Evolutionary conservation across 192 early-diverging fungal genomes (phyloP).

Genomic region (Gonapodya sp.): DNA sequence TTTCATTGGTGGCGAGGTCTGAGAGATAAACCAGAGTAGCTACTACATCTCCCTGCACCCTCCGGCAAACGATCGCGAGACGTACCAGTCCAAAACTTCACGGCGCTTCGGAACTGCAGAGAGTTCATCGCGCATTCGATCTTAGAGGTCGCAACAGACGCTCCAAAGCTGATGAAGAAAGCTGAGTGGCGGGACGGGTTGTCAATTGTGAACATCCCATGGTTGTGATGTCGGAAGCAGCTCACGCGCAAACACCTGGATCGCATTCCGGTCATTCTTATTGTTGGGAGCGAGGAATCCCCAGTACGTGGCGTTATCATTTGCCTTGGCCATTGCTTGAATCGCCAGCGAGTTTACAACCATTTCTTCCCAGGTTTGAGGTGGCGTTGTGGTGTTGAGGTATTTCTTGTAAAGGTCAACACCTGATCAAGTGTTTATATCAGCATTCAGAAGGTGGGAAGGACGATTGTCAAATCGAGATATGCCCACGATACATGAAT

Average conservation of each 20-base stretch:
- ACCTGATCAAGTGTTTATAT: too few relatives aligned
- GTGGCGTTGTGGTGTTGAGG: too few relatives aligned
- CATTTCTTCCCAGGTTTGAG: too few relatives aligned
- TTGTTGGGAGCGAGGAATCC: slow-evolving; percentile 1
- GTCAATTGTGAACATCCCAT: background rate
- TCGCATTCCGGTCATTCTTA: background rate
- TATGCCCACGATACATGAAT: background rate
- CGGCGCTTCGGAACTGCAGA: background rate
- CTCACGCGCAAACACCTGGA: slow-evolving; percentile 1
- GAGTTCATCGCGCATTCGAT: slow-evolving; percentile 3
- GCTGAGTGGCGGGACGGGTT: background rate
- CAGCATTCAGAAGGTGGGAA: too few relatives aligned
- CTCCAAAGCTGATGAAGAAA: background rate
- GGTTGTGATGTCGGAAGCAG: background rate
- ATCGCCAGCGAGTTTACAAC: background rate
- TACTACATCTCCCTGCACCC: background rate
- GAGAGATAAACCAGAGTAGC: background rate
- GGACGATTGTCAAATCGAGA: too few relatives aligned
- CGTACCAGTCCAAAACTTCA: background rate
- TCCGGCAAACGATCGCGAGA: background rate
- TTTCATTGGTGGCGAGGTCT: background rate
- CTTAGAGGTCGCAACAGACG: background rate
- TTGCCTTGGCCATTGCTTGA: slow-evolving; percentile 1
- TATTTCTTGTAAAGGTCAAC: too few relatives aligned
- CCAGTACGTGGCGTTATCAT: slow-evolving; percentile 1